phyloP scores from a whole-genome alignment of 768 basidiomycete genomes.

The Peribolospora baueri region DNA sequence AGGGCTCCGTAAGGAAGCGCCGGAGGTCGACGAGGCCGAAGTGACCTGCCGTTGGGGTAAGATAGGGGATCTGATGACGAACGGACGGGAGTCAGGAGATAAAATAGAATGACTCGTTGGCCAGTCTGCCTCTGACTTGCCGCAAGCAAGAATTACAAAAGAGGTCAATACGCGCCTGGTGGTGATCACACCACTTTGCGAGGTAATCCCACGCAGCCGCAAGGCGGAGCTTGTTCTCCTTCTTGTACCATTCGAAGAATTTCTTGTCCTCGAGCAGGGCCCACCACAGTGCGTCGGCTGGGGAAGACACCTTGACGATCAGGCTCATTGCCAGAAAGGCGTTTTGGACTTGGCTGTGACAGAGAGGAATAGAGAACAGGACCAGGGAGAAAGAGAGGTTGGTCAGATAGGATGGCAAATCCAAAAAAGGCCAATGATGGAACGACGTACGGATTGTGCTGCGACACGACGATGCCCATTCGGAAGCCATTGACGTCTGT shows the following conservation, averaged over 20 bases:
- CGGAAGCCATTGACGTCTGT: conserved; percentile 3
- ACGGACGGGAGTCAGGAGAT: background rate
- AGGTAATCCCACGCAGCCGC: too few species aligned
- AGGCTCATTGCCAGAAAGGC: too few species aligned
- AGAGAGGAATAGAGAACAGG: background rate
- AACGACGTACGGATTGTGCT: conserved; percentile 2
- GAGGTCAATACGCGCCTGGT: background rate
- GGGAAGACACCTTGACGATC: too few species aligned
- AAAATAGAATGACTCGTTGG: background rate
- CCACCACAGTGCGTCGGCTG: conserved; percentile 4
- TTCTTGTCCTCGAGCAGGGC: background rate
- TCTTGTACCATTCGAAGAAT: too few species aligned
- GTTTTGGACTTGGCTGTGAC: background rate
- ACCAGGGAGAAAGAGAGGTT: background rate
- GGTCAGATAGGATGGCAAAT: conserved; percentile 4
- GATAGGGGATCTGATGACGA: conserved; percentile 1
- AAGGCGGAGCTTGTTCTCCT: too few species aligned
- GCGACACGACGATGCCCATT: conserved; percentile 1
- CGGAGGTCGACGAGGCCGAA: conserved; percentile 6
- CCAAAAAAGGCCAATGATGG: background rate
- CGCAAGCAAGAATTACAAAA: background rate
- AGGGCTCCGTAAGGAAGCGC: background rate
- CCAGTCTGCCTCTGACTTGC: background rate
- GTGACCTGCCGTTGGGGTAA: conserved; percentile 2
- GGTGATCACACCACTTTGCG: too few species aligned